Conservation (phyloP, 306 rosid genomes). For the Fragaria nilgerrensis region DNA sequence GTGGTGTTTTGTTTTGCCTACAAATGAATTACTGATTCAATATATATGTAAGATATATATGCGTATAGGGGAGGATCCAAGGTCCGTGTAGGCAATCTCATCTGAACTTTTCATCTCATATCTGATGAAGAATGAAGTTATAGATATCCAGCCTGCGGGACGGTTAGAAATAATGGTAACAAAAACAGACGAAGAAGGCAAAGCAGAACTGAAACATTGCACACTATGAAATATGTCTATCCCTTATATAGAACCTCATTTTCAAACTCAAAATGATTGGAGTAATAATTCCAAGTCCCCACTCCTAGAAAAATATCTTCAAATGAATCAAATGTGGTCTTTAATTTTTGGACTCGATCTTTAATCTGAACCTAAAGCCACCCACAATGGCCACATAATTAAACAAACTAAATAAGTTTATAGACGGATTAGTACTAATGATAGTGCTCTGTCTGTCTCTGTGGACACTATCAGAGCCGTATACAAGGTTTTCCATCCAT, state of each 20-base stretch:
- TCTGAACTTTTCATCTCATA: neutral
- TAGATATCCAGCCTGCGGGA: neutral
- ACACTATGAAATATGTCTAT: neutral
- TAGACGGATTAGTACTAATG: conserved; percentile 22
- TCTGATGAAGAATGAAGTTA: neutral
- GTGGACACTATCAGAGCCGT: conserved; percentile 38
- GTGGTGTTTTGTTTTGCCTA: neutral
- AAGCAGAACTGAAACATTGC: conserved; percentile 8
- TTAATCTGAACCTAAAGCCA: conserved; percentile 27
- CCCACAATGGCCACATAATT: conserved; percentile 46
- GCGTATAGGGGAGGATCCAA: neutral
- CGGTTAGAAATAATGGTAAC: neutral
- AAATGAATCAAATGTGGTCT: conserved; percentile 18
- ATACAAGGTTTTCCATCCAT: conserved; percentile 22
- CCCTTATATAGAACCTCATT: conserved; percentile 13
- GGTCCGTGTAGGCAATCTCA: neutral
- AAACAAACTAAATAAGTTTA: conserved; percentile 35
- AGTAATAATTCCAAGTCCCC: conserved; percentile 46
- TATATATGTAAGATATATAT: neutral
- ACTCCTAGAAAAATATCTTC: conserved; percentile 34
- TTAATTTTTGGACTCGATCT: conserved; percentile 28
- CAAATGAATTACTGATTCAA: neutral
- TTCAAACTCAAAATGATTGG: conserved; percentile 56
- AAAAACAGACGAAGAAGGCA: conserved; percentile 9
- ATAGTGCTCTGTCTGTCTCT: conserved; percentile 47